Evolutionary conservation across 2,329 filamentous ascomycete genomes (phyloP).

Genomic region (Parastagonospora avenae): DNA sequence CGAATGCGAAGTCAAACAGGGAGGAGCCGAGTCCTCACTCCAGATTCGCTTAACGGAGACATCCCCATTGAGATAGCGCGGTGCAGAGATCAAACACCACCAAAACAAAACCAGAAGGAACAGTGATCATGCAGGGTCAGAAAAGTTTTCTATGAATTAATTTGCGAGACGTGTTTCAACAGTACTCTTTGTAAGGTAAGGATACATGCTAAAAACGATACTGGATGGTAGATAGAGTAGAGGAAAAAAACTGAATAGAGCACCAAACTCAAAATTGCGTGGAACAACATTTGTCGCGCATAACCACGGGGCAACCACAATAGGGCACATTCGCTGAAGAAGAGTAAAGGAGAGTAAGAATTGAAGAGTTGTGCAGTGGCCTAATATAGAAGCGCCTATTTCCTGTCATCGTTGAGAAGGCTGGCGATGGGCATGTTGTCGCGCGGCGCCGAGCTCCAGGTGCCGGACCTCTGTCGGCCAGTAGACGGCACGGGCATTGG

Average conservation of each 20-base stretch:
- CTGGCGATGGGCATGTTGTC: constrained; percentile 48
- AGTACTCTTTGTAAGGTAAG: neutral
- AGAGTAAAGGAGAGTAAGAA: constrained; percentile 21
- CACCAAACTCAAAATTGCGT: neutral
- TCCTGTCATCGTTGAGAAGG: constrained; percentile 47
- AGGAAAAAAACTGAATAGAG: neutral
- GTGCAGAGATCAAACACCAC: no score
- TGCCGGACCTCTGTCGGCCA: constrained; percentile 36
- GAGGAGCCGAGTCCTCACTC: no score
- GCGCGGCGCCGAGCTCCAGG: constrained; percentile 44
- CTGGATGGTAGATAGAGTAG: neutral
- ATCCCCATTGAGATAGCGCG: no score
- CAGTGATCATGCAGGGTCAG: neutral
- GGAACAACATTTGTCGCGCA: neutral
- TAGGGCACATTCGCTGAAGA: constrained; percentile 6
- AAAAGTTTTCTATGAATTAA: neutral
- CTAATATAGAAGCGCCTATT: constrained; percentile 10
- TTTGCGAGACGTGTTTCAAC: neutral
- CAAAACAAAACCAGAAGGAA: no score
- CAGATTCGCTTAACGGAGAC: no score
- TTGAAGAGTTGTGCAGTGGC: neutral
- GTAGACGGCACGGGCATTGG: constrained; percentile 45
- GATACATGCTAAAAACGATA: neutral
- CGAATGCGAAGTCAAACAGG: no score
- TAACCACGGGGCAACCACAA: neutral